Percentiles rank a stretch among this genome's conserved stretches.
These are phyloP conservation scores for Serendipita sp. DNA, from an alignment of 768 basidiomycete species.

Conservation along the genomic window DNA sequence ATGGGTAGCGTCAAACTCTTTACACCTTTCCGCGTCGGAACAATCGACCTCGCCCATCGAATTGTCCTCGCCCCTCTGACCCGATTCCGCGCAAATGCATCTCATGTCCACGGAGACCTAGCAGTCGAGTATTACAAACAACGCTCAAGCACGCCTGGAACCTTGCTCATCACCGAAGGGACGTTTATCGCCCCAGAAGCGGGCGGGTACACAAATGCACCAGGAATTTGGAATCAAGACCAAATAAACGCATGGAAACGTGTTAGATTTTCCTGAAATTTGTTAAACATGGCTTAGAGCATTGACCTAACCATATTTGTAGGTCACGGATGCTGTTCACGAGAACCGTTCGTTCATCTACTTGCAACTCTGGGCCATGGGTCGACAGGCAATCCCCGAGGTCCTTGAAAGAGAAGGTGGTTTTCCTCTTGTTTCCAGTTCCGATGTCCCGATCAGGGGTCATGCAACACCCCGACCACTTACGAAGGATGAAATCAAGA, in stretches of 20 bases:
- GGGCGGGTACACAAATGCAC: conserved; percentile 33
- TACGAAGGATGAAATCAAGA: conserved; percentile 31
- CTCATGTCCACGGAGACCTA: conserved; percentile 12
- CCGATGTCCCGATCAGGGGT: conserved; percentile 9
- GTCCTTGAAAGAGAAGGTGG: conserved; percentile 16
- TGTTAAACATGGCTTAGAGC: too few relatives aligned
- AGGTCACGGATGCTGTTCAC: conserved; percentile 46
- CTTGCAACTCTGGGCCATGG: conserved; percentile 44
- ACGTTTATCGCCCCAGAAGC: conserved; percentile 36
- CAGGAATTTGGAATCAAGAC: conserved; percentile 48
- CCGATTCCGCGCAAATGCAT: conserved; percentile 23
- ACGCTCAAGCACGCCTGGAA: conserved; percentile 31
- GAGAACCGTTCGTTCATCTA: conserved; percentile 35
- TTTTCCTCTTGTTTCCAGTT: conserved; percentile 4
- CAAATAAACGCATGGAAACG: conserved; percentile 44
- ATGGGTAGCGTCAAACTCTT: conserved; percentile 13
- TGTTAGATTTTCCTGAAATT: conserved; percentile 17
- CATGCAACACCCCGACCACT: conserved; percentile 26
- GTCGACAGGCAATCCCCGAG: conserved; percentile 24
- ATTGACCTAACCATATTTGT: too few relatives aligned
- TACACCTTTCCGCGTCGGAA: conserved; percentile 21
- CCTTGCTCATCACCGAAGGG: conserved; percentile 38
- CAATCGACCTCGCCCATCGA: conserved; percentile 26
- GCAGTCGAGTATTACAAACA: conserved; percentile 30
- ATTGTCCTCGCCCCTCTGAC: conserved; percentile 41